Conservation (phyloP, 768 basidiomycete genomes). For the Leccinum olivaceopallidum region DNA sequence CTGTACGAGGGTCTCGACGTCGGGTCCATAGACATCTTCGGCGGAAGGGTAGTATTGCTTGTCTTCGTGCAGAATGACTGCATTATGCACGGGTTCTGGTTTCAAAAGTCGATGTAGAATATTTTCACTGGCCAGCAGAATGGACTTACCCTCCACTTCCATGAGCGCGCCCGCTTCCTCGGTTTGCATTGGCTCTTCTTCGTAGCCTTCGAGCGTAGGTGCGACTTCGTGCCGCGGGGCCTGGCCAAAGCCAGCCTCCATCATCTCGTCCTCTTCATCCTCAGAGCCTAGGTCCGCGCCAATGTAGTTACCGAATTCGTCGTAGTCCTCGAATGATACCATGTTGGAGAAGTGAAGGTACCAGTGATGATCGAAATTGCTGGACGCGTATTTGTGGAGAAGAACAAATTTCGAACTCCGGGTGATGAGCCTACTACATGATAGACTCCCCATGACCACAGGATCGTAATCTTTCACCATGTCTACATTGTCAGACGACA, state of each 20-base stretch:
- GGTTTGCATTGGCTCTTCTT: conserved; percentile 62
- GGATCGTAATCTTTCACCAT: conserved; percentile 33
- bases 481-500: conserved; percentile 73
- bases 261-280: conserved; percentile 53
- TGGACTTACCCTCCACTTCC: conserved; percentile 75
- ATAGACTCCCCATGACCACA: conserved; percentile 13
- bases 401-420: conserved; percentile 39
- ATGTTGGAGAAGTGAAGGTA: conserved; percentile 30
- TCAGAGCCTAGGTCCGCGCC: conserved; percentile 94
- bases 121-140: not conserved
- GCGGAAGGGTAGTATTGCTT: conserved; percentile 98
- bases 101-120: conserved; percentile 11
- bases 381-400: conserved; percentile 25
- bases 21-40: conserved; percentile 86
- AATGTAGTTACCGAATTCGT: conserved; percentile 98
- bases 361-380: conserved; percentile 14
- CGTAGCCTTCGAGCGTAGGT: conserved; percentile 80
- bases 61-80: conserved; percentile 91
- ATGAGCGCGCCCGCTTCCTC: conserved; percentile 69
- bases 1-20: conserved; percentile 95
- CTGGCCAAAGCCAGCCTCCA: conserved; percentile 50
- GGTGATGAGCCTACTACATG: not conserved
- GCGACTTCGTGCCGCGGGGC: conserved; percentile 38
- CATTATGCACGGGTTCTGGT: conserved; percentile 75
- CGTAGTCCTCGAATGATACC: conserved; percentile 75